Base-by-base conservation (phyloP, 441 rosid genomes). In the Sinapis alba region DNA sequence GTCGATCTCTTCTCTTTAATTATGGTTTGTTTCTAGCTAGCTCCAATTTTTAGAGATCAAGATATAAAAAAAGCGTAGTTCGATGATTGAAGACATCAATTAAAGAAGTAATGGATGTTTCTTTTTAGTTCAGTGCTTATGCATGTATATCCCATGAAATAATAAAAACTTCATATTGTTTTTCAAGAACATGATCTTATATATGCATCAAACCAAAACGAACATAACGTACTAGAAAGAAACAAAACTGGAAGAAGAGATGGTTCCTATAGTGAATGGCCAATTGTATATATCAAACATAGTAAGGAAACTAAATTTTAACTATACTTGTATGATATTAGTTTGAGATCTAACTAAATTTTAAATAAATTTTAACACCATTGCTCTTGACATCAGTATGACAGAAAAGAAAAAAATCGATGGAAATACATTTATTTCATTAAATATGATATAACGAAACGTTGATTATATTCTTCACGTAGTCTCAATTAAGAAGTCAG, bases 401-500 rank as follows among this genome's bases (percentile, higher is more conserved):
- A 50, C 41, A 38, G 11, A 64, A 36, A 60, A 60, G 5, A 7
- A 59, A 2, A n/a, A 18, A 19, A 47, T 24, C 3, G 27, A 43
- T 43, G 58, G 71, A 69, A 64, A 53, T 10, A 45, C 50, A 36
- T 51, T 43, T 62, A 28, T 18, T 36, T 54, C 13, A 38, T 24
- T 47, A 18, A 9, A 24, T 11, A 54, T 43, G 53, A 50, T 7
- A 72, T 66, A 58, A 64, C 23, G 18, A 62, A 50, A 28, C 45
- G 67, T 62, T 78, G 21, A 56, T 73, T 73, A 68, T 62, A 78
- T 78, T 78, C 81, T 73, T 73, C 78, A 53, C 62, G 81, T 36
- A 72, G 73, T 65, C 58, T 9, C 64, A 60, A 20, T 65, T 21
- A 67, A 34, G 38, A 53, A 21, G 27, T 38, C 77, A 72, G 2